A percentile compares a stretch with the other conserved stretches of the same genome.
phyloP scores from a whole-genome alignment of 176 grass and related monocot genomes.

The Panicum miliaceum region DNA sequence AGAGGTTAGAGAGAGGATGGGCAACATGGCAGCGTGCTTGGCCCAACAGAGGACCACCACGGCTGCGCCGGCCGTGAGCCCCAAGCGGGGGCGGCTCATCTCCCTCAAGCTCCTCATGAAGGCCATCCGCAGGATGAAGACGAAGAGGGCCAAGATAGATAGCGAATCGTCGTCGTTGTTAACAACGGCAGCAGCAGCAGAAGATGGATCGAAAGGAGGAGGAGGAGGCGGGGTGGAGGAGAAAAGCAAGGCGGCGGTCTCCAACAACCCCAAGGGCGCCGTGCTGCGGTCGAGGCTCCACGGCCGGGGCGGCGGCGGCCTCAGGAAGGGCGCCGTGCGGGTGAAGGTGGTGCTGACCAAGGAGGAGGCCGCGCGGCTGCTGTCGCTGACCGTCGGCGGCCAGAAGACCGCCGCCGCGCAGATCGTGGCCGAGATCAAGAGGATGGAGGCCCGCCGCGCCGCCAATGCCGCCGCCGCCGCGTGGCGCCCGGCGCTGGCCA shows the following conservation, averaged over 20 bases:
- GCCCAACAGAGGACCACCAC: conserved; percentile 52
- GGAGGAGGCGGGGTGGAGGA: background rate
- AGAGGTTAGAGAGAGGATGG: conserved; percentile 35
- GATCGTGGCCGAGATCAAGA: conserved; percentile 71
- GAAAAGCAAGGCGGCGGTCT: background rate
- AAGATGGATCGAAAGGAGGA: background rate
- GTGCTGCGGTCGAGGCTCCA: conserved; percentile 15
- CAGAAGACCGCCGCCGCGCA: conserved; percentile 62
- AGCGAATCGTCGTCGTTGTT: background rate
- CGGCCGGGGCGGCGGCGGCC: background rate
- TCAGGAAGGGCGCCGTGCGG: conserved; percentile 54
- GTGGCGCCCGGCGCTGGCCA: conserved; percentile 71
- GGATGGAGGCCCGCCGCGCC: conserved; percentile 56
- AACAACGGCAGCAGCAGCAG: background rate
- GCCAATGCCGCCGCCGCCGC: conserved; percentile 13
- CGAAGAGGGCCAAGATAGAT: background rate
- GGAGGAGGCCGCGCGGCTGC: conserved; percentile 76
- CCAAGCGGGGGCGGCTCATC: conserved; percentile 50
- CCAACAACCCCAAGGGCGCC: conserved; percentile 28
- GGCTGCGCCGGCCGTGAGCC: conserved; percentile 40
- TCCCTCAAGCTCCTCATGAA: conserved; percentile 55
- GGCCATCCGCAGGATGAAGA: conserved; percentile 52
- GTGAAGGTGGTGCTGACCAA: conserved; percentile 85
- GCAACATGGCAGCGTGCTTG: conserved; percentile 71
- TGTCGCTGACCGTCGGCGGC: conserved; percentile 55